phyloP scores from a whole-genome alignment of 257 asterid species.

The Plantago major region DNA sequence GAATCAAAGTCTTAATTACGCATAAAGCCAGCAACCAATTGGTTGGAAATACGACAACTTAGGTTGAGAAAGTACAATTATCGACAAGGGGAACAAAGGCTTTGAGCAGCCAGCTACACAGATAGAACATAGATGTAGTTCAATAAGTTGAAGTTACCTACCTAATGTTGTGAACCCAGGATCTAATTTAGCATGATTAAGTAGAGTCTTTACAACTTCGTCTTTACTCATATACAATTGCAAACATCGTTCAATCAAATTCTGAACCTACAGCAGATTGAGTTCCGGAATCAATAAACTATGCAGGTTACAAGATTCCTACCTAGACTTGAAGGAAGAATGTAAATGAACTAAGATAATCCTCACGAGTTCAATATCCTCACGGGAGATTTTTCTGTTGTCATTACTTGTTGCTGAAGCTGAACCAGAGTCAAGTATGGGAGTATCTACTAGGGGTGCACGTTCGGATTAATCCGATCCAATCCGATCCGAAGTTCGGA shows the following conservation, averaged over 20 bases:
- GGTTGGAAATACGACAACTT: too few relatives aligned
- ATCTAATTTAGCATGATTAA: constrained; percentile 93
- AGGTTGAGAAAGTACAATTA: constrained; percentile 15
- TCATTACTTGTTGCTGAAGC: constrained; percentile 79
- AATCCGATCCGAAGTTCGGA: too few relatives aligned
- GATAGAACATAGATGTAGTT: too few relatives aligned
- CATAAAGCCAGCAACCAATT: too few relatives aligned
- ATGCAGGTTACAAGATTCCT: not conserved
- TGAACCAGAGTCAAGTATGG: constrained; percentile 82
- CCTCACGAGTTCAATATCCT: constrained; percentile 93
- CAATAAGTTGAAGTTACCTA: constrained; percentile 24
- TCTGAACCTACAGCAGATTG: constrained; percentile 70
- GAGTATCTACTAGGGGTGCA: too few relatives aligned
- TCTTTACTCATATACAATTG: constrained; percentile 91
- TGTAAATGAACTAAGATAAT: constrained; percentile 6
- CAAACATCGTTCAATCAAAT: constrained; percentile 86
- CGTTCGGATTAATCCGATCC: too few relatives aligned
- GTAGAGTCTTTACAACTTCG: constrained; percentile 88
- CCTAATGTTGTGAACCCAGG: constrained; percentile 98
- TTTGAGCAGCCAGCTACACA: not conserved
- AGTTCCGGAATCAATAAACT: not conserved
- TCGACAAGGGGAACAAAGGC: constrained; percentile 2
- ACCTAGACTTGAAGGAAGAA: not conserved
- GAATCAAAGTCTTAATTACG: too few relatives aligned
- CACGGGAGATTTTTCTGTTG: constrained; percentile 86